Conservation (phyloP, 495 filamentous ascomycete genomes). For the Penicillium cinerascens region DNA sequence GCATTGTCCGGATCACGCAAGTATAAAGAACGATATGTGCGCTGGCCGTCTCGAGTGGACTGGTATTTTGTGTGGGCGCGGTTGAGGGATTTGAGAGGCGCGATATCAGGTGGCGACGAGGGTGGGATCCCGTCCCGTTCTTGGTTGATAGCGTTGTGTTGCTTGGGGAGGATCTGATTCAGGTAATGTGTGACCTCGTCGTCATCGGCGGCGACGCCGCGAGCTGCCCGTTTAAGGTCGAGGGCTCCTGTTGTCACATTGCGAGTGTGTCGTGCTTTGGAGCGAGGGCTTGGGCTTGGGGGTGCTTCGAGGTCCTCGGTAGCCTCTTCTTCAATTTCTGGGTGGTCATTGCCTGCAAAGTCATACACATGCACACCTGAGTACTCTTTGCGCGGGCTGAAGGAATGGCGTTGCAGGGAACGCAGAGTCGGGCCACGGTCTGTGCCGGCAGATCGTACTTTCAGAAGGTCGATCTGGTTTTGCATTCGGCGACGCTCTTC, state of each 20-base stretch:
- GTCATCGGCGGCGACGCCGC: conserved; percentile 29
- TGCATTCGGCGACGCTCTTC: conserved; percentile 37
- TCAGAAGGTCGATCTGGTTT: conserved; percentile 33
- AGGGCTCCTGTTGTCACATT: conserved; percentile 22
- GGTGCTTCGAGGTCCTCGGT: conserved; percentile 37
- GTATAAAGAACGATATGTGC: conserved; percentile 26
- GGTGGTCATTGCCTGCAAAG: conserved; percentile 26
- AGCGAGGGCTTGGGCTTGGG: conserved; percentile 41
- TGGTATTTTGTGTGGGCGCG: conserved; percentile 18
- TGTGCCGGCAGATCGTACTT: conserved; percentile 24
- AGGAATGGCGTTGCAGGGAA: conserved; percentile 21
- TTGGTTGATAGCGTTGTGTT: conserved; percentile 8
- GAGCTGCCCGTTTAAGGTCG: conserved; percentile 26
- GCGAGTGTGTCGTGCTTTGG: conserved; percentile 26
- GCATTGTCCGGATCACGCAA: conserved; percentile 14
- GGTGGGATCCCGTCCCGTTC: conserved; percentile 20
- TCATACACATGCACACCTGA: conserved; percentile 32
- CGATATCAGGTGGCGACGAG: conserved; percentile 35
- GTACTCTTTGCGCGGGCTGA: conserved; percentile 36
- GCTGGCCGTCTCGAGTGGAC: conserved; percentile 22
- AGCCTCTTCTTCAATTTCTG: conserved; percentile 25
- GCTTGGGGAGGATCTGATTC: conserved; percentile 27
- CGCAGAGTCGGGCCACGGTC: conserved; percentile 27
- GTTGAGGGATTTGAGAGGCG: conserved; percentile 23
- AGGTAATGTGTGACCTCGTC: conserved; percentile 30